phyloP scores from a whole-genome alignment of 2,329 filamentous ascomycete genomes.

The Endocalyx cinctus region DNA sequence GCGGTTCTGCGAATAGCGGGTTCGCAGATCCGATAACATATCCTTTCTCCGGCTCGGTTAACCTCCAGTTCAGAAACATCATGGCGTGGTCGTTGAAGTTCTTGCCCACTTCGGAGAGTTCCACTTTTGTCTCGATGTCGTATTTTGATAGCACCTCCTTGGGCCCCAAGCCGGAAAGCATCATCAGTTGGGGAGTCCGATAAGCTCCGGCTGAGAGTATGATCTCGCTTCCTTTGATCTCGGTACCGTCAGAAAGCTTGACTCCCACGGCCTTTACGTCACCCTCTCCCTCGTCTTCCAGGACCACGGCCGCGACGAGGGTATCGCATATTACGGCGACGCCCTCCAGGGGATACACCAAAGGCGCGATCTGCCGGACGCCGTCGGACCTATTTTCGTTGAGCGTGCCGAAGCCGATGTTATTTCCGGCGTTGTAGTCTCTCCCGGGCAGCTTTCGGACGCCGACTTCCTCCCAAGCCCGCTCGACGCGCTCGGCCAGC shows the following conservation, averaged over 20 bases:
- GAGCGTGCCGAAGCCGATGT: slow-evolving; percentile 19
- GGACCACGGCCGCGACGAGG: slow-evolving; percentile 10
- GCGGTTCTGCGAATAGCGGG: slow-evolving; percentile 13
- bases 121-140: slow-evolving; percentile 11
- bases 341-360: slow-evolving; percentile 7
- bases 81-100: slow-evolving; percentile 16
- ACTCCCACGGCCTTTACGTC: slow-evolving; percentile 9
- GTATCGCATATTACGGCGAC: slow-evolving; percentile 12
- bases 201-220: slow-evolving; percentile 13
- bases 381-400: slow-evolving; percentile 12
- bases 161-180: slow-evolving; percentile 17
- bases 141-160: slow-evolving; percentile 7
- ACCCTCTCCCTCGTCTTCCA: slow-evolving; percentile 4
- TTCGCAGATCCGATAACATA: slow-evolving; percentile 19
- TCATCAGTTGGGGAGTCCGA: slow-evolving; percentile 15
- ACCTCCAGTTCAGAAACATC: slow-evolving; percentile 17
- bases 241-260: slow-evolving; percentile 8
- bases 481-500: slow-evolving; percentile 20
- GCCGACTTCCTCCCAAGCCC: slow-evolving; percentile 29
- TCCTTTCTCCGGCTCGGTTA: slow-evolving; percentile 19
- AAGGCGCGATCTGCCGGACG: slow-evolving; percentile 11
- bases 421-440: slow-evolving; percentile 15
- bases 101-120: slow-evolving; percentile 12
- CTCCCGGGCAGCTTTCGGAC: slow-evolving; percentile 12
- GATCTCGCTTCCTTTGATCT: slow-evolving; percentile 7